These are phyloP conservation scores for Westerdykella aurantiaca DNA, from an alignment of 2,329 filamentous ascomycete species.

Conservation along the genomic window DNA sequence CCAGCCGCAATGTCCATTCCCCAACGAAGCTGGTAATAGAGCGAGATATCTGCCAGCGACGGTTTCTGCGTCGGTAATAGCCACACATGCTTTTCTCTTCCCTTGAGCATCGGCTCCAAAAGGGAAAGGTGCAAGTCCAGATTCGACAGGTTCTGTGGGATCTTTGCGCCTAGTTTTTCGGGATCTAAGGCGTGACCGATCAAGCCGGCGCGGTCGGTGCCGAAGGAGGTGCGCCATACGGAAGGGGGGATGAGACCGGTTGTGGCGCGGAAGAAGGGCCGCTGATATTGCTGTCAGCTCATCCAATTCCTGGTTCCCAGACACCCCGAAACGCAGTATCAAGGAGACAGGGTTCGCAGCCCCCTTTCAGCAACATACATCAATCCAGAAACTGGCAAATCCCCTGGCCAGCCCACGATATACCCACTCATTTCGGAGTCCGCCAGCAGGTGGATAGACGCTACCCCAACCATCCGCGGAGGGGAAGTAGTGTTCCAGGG, in stretches of 20 bases:
- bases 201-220: slow-evolving; percentile 33
- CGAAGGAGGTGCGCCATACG: slow-evolving; percentile 39
- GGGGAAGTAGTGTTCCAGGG: slow-evolving; percentile 29
- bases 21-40: slow-evolving; percentile 39
- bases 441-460: slow-evolving; percentile 29
- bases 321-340: background rate
- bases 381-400: slow-evolving; percentile 40
- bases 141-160: slow-evolving; percentile 33
- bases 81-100: slow-evolving; percentile 19
- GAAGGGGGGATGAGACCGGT: slow-evolving; percentile 38
- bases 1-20: slow-evolving; percentile 36
- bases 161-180: slow-evolving; percentile 36
- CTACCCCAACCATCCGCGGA: slow-evolving; percentile 23
- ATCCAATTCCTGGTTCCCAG: background rate
- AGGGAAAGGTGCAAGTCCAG: slow-evolving; percentile 36
- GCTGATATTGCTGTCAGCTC: slow-evolving; percentile 5
- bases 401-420: slow-evolving; percentile 36
- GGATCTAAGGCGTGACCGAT: slow-evolving; percentile 38
- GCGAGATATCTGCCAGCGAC: slow-evolving; percentile 32
- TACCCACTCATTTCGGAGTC: slow-evolving; percentile 21
- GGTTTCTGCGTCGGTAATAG: slow-evolving; percentile 32
- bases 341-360: no score
- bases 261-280: slow-evolving; percentile 37
- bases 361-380: slow-evolving; percentile 14
- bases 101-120: slow-evolving; percentile 32